Base-by-base conservation (phyloP, 352 stramenopile species). In the Phytophthora multivora region DNA sequence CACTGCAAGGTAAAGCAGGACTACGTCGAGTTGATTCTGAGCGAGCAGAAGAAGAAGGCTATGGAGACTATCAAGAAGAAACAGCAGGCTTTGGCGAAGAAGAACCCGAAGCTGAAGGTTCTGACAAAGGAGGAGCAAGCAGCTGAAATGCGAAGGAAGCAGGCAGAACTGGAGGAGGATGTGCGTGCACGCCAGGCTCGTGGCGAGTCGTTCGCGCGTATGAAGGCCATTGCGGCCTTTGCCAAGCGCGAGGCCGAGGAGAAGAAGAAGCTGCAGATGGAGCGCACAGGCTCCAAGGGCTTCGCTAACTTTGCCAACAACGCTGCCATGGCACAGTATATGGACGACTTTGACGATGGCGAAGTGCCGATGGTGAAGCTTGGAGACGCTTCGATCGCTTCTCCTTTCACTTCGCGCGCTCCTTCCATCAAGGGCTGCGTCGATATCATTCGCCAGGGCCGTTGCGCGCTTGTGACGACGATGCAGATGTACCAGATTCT, bases 401-500 rank as follows among this genome's bases (percentile, higher is more conserved):
- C 97, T 57, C 98, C 98, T 0, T 99, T 99, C 72, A 99, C 98
- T 8, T 98, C 95, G 38, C 77, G 93, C 82, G 77, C 98, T 75
- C 84, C 97, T 66, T 95, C 86, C 3, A 95, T 97, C 57, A 92
- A 91, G 73, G 80, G 85, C 21, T 96, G 86, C 50, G 93, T 99
- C 15, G 91, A 99, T 57, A 98, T 99, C 43, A 91, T 99, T 57
- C 93, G 97, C 30, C 97, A 99, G 63, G 98, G 98, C 8, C 88
- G 98, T 36, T 99, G 98, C 58, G 99, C 98, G 26, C 80, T 99
- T n/a, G 97, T 99, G 12, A 99, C 96, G 15, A 99, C 98, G 42
- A 96, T 99, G 69, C 97, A 99, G 80, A 97, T 98, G 86, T 98
- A 99, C 77, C 96, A 99, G 77, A 99, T 99, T 63, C 75, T 99